These are phyloP conservation scores for Tetracladium marchalianum DNA, from an alignment of 495 filamentous ascomycete species.

Conservation along the genomic window DNA sequence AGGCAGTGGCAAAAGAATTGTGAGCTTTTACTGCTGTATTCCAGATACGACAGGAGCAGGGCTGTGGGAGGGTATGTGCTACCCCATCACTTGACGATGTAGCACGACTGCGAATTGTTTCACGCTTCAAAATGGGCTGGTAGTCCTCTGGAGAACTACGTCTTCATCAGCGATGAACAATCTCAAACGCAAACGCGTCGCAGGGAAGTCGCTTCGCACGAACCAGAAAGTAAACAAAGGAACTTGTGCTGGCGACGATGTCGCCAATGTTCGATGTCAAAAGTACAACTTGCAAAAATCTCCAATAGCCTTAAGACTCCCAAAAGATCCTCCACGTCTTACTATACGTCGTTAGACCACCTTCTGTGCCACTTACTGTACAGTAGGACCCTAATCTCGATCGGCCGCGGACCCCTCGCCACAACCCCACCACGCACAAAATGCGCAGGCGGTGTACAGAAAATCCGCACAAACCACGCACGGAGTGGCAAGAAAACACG, in stretches of 20 bases:
- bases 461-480: neutral
- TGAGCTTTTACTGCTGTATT: neutral
- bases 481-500: neutral
- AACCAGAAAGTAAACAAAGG: no score
- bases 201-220: no score
- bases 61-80: neutral
- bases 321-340: neutral
- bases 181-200: no score
- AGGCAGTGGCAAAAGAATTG: neutral
- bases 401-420: neutral
- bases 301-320: constrained; percentile 11
- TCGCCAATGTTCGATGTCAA: neutral
- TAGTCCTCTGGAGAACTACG: no score
- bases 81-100: no score
- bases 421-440: constrained; percentile 6
- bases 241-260: no score
- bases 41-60: neutral
- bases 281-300: constrained; percentile 7
- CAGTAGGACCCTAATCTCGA: neutral
- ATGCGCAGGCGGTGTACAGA: neutral
- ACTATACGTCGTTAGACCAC: neutral
- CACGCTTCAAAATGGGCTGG: no score
- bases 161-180: no score
- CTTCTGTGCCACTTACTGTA: neutral
- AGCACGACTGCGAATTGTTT: no score